Evolutionary conservation across 176 grass and related monocot genomes (phyloP).

Genomic region (Alopecurus myosuroides): DNA sequence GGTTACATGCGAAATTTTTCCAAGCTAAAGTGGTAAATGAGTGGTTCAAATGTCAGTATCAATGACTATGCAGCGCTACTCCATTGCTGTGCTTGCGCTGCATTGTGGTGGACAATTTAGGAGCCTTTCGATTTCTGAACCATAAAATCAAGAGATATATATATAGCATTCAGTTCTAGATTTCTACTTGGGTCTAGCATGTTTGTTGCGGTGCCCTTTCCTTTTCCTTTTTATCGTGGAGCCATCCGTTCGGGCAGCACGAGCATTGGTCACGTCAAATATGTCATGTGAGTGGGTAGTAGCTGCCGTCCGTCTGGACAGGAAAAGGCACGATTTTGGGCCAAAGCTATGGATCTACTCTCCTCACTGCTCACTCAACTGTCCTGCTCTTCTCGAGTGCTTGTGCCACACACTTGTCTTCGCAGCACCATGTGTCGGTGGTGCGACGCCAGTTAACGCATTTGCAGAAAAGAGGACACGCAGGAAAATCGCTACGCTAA

Average conservation of each 20-base stretch:
- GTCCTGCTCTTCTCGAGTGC: neutral
- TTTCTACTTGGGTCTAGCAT: neutral
- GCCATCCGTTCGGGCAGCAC: neutral
- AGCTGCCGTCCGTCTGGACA: neutral
- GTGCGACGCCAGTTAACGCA: no score
- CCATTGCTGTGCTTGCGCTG: neutral
- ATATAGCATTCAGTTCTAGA: neutral
- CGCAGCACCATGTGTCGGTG: neutral
- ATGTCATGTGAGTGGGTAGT: neutral
- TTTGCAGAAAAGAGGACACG: no score
- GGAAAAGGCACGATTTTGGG: neutral
- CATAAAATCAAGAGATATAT: neutral
- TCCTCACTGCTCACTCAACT: neutral
- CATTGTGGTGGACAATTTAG: neutral
- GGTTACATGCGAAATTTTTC: no score
- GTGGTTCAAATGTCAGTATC: neutral
- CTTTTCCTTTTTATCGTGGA: neutral
- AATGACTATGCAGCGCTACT: neutral
- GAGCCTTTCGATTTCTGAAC: neutral
- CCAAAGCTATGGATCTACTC: neutral
- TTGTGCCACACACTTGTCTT: neutral
- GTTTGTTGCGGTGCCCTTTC: neutral
- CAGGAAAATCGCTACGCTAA: no score
- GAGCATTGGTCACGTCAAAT: neutral
- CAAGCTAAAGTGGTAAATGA: neutral